phyloP scores from a whole-genome alignment of 2,329 filamentous ascomycete species.

The Pyrenophora teres region DNA sequence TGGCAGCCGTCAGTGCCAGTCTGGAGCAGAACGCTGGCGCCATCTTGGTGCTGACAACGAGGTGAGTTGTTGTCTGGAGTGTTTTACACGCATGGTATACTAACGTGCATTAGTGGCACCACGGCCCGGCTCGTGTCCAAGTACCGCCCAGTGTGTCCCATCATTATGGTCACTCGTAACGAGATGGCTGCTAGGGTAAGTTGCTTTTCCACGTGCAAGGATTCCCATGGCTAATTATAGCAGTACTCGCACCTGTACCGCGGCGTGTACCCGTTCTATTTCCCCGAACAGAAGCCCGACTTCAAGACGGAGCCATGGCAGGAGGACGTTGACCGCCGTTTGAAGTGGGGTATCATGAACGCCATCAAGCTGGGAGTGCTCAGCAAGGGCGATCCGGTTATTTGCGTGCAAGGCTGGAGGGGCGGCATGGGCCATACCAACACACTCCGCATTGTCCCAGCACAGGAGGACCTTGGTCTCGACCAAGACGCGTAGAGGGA shows the following conservation, averaged over 20 bases:
- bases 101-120: conserved; percentile 66
- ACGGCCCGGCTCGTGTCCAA: conserved; percentile 96
- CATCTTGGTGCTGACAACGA: conserved; percentile 95
- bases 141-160: conserved; percentile 97
- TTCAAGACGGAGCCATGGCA: conserved; percentile 95
- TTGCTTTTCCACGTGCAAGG: conserved; percentile 6
- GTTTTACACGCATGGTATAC: conserved; percentile 10
- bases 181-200: conserved; percentile 73
- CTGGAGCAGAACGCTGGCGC: conserved; percentile 95
- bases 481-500: conserved; percentile 51
- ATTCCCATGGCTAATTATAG: conserved; percentile 19
- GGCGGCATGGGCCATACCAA: conserved; percentile 92
- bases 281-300: conserved; percentile 91
- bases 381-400: conserved; percentile 71
- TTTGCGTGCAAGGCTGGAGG: conserved; percentile 90
- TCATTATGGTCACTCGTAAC: conserved; percentile 98
- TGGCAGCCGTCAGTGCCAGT: conserved; percentile 93
- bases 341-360: conserved; percentile 93
- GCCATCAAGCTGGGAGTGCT: conserved; percentile 82
- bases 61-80: conserved; percentile 53
- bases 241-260: conserved; percentile 92
- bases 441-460: conserved; percentile 64
- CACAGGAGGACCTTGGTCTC: conserved; percentile 56
- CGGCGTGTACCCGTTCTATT: conserved; percentile 96
- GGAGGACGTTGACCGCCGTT: conserved; percentile 95